phyloP scores from a whole-genome alignment of 1,284 basidiomycete genomes.

The Stereum hirsutum region DNA sequence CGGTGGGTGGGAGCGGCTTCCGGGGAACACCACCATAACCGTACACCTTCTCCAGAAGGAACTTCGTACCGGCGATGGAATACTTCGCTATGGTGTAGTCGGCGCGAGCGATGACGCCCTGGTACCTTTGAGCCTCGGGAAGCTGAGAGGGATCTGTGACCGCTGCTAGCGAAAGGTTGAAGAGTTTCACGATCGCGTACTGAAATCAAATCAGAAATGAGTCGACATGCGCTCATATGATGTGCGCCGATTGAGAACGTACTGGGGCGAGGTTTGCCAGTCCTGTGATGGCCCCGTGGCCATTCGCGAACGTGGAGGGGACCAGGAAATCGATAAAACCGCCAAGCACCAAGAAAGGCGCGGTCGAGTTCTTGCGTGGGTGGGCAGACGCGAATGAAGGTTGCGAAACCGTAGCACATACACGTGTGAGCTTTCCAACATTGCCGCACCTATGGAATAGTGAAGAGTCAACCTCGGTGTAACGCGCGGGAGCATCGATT shows the following conservation, averaged over 20 bases:
- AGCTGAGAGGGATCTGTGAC: constrained; percentile 47
- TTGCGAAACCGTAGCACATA: constrained; percentile 61
- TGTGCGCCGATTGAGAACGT: constrained; percentile 17
- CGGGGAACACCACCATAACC: constrained; percentile 75
- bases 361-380: constrained; percentile 56
- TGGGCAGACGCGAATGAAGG: constrained; percentile 44
- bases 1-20: constrained; percentile 63
- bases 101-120: constrained; percentile 71
- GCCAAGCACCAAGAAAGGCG: constrained; percentile 56
- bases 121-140: constrained; percentile 63
- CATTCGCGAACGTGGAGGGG: constrained; percentile 34
- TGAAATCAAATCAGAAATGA: constrained; percentile 20
- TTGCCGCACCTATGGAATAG: constrained; percentile 61
- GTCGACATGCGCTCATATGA: constrained; percentile 5
- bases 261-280: constrained; percentile 64
- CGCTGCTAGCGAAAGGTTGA: constrained; percentile 49
- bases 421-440: constrained; percentile 83
- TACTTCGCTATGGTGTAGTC: constrained; percentile 76
- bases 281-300: constrained; percentile 49
- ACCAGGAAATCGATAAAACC: constrained; percentile 50
- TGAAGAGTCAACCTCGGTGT: neutral
- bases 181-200: constrained; percentile 54
- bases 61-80: constrained; percentile 80
- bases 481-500: neutral
- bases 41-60: constrained; percentile 60